phyloP scores from a whole-genome alignment of 2,329 filamentous ascomycete species.

The Cladorrhinum sp. region DNA sequence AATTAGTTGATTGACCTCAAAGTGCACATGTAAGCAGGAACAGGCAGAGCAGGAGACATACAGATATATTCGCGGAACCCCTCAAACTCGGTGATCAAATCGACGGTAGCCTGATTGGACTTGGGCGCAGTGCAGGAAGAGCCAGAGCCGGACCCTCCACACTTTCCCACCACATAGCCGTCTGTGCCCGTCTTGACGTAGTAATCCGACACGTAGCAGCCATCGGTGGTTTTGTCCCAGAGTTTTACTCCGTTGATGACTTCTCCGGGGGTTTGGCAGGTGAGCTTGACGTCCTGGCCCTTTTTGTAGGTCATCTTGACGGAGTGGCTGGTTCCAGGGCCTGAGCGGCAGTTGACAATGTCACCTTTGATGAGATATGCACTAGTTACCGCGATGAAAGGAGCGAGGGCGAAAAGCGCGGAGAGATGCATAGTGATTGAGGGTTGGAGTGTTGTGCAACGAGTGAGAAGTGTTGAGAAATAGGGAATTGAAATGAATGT shows the following conservation, averaged over 20 bases:
- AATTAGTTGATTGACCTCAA: background rate
- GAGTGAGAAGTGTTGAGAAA: background rate
- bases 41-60: background rate
- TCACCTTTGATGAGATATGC: slow-evolving; percentile 21
- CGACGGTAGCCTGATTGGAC: slow-evolving; percentile 21
- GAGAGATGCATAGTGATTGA: background rate
- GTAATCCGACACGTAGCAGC: slow-evolving; percentile 24
- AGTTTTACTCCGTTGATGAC: slow-evolving; percentile 19
- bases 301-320: slow-evolving; percentile 24
- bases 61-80: slow-evolving; percentile 17
- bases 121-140: slow-evolving; percentile 12
- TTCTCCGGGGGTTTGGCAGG: slow-evolving; percentile 19
- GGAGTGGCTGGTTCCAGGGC: slow-evolving; percentile 20
- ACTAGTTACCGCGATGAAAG: background rate
- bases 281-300: slow-evolving; percentile 19
- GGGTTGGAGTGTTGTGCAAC: background rate
- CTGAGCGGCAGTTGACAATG: slow-evolving; percentile 20
- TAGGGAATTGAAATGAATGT: background rate
- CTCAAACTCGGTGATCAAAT: slow-evolving; percentile 20
- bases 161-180: slow-evolving; percentile 19
- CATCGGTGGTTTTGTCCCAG: slow-evolving; percentile 23
- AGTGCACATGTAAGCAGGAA: too few relatives aligned
- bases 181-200: slow-evolving; percentile 21
- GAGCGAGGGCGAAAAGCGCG: background rate
- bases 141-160: slow-evolving; percentile 2